phyloP scores from a whole-genome alignment of 495 filamentous ascomycete genomes.

The Aspergillus nanangensis region DNA sequence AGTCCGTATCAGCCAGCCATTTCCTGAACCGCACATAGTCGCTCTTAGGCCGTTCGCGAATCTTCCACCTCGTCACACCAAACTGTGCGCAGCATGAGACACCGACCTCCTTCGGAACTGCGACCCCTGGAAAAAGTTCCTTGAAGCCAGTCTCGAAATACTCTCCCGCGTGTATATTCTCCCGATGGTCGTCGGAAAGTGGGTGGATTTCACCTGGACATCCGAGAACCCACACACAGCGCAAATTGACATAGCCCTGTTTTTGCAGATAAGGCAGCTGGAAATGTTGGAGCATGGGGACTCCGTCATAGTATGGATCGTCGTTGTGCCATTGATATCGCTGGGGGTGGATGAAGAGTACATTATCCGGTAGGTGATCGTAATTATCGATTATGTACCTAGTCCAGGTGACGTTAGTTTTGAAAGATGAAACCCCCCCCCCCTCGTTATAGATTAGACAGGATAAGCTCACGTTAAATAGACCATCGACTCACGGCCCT shows the following conservation, averaged over 20 bases:
- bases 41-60: slow-evolving; percentile 40
- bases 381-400: slow-evolving; percentile 66
- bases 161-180: slow-evolving; percentile 42
- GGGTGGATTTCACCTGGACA: slow-evolving; percentile 58
- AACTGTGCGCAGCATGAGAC: slow-evolving; percentile 72
- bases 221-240: slow-evolving; percentile 58
- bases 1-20: slow-evolving; percentile 55
- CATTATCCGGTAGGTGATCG: slow-evolving; percentile 51
- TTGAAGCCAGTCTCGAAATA: slow-evolving; percentile 50
- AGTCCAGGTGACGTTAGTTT: background rate
- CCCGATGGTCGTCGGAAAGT: slow-evolving; percentile 33
- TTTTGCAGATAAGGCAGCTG: slow-evolving; percentile 50
- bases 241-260: slow-evolving; percentile 61
- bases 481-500: slow-evolving; percentile 56
- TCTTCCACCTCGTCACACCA: slow-evolving; percentile 54
- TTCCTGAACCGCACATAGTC: slow-evolving; percentile 54
- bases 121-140: slow-evolving; percentile 48
- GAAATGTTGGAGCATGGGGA: slow-evolving; percentile 48
- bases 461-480: slow-evolving; percentile 48
- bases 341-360: slow-evolving; percentile 58
- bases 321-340: slow-evolving; percentile 64
- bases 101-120: slow-evolving; percentile 47
- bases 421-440: background rate
- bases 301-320: slow-evolving; percentile 45
- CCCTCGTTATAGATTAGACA: background rate